Percentiles rank a stretch among this genome's conserved stretches.
These are phyloP conservation scores for Eucalyptus polybractea DNA, from an alignment of 345 rosid species.

Conservation along the genomic window DNA sequence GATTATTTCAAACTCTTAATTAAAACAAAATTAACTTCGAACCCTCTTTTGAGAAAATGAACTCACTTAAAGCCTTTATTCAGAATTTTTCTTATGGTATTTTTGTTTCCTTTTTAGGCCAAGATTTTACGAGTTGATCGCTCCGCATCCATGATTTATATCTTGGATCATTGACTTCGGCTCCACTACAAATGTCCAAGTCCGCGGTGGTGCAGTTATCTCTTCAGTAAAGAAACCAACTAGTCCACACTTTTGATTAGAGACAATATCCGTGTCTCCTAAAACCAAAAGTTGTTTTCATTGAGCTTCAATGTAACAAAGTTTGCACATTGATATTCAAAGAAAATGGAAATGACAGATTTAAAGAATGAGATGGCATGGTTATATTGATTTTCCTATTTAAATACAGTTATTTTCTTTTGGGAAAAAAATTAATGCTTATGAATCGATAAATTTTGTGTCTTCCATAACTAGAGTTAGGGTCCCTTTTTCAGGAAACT, in stretches of 20 bases:
- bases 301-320: neutral
- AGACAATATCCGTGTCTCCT: neutral
- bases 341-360: neutral
- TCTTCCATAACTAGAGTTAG: neutral
- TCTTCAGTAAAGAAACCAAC: neutral
- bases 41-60: too few species aligned
- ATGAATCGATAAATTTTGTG: neutral
- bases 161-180: neutral
- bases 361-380: neutral
- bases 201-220: neutral
- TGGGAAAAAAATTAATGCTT: neutral
- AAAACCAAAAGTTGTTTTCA: neutral
- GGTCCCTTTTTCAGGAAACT: neutral
- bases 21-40: rapidly evolving
- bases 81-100: too few species aligned
- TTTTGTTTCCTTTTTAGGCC: neutral
- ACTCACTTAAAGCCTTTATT: neutral
- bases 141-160: neutral
- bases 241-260: neutral
- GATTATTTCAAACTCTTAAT: neutral
- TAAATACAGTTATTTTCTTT: neutral
- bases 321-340: neutral
- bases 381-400: neutral
- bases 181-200: neutral
- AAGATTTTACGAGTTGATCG: neutral